A percentile compares a stretch with the other conserved stretches of the same genome.
Evolutionary conservation across 345 rosid species (phyloP).

Genomic region (Syzygium aqueum): DNA sequence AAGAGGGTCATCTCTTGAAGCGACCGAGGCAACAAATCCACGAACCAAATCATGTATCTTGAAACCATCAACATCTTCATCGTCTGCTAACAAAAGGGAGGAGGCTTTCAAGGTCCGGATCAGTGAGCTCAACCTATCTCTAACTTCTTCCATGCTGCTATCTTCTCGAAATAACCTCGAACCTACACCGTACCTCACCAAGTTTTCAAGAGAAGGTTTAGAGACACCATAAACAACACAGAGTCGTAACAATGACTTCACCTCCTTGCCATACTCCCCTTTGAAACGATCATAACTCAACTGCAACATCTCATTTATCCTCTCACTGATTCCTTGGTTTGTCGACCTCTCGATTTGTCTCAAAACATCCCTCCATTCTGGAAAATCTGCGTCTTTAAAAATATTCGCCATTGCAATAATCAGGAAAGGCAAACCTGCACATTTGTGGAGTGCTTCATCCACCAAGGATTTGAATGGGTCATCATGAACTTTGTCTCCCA

Average conservation of each 20-base stretch:
- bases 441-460: background rate
- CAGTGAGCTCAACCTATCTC: accelerated
- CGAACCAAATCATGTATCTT: background rate
- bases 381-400: accelerated
- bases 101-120: accelerated
- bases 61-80: background rate
- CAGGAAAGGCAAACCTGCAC: background rate
- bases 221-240: background rate
- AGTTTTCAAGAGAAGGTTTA: background rate
- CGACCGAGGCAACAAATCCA: accelerated
- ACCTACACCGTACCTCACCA: background rate
- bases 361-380: background rate
- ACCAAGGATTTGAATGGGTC: background rate
- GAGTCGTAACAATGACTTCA: accelerated
- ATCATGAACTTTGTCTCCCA: background rate
- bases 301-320: background rate
- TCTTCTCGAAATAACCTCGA: accelerated
- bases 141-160: background rate
- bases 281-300: too few species aligned
- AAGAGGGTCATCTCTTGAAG: background rate
- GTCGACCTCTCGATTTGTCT: background rate
- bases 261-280: background rate
- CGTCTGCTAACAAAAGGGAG: background rate
- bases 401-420: background rate
- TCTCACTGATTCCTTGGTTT: accelerated